Evolutionary conservation across 805 yeast species (phyloP).

Genomic region (Ogataea thermomethanolica): DNA sequence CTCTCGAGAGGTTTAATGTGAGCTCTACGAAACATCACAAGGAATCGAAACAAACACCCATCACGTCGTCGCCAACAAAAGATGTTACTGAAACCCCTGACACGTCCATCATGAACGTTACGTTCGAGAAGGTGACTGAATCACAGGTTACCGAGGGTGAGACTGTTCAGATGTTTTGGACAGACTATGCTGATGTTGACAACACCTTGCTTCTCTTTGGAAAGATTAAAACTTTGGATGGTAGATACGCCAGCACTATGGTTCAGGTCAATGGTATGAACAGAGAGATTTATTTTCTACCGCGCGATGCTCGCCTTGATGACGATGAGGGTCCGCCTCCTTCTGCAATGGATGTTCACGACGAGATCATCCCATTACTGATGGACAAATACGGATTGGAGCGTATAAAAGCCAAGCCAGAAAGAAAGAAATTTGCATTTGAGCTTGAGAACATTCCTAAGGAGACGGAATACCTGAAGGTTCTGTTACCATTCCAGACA

Average conservation of each 20-base stretch:
- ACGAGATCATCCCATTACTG: slow-evolving; percentile 68
- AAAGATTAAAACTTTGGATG: slow-evolving; percentile 59
- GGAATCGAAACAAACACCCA: slow-evolving; percentile 1
- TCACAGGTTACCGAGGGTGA: slow-evolving; percentile 37
- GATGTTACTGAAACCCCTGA: slow-evolving; percentile 2
- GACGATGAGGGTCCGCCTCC: slow-evolving; percentile 32
- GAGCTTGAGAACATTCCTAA: slow-evolving; percentile 77
- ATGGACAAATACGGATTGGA: slow-evolving; percentile 60
- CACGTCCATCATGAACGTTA: slow-evolving; percentile 9
- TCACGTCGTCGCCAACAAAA: slow-evolving; percentile 26
- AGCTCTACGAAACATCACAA: slow-evolving; percentile 26
- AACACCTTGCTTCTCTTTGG: slow-evolving; percentile 74
- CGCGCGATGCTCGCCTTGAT: slow-evolving; percentile 42
- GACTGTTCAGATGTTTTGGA: slow-evolving; percentile 75
- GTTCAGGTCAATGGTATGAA: slow-evolving; percentile 67
- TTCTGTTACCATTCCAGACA: slow-evolving; percentile 70
- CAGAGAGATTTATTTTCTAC: slow-evolving; percentile 75
- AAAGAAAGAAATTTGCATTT: slow-evolving; percentile 79
- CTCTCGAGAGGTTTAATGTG: slow-evolving; percentile 40
- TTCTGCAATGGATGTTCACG: slow-evolving; percentile 64
- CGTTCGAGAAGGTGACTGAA: slow-evolving; percentile 33
- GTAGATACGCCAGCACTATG: slow-evolving; percentile 65
- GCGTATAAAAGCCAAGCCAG: slow-evolving; percentile 66
- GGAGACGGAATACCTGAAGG: slow-evolving; percentile 75
- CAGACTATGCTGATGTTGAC: slow-evolving; percentile 81